Percentiles rank a stretch among this genome's conserved stretches.
Conservation (phyloP, 2,329 filamentous ascomycete genomes). For the Trichoderma hamatum region DNA sequence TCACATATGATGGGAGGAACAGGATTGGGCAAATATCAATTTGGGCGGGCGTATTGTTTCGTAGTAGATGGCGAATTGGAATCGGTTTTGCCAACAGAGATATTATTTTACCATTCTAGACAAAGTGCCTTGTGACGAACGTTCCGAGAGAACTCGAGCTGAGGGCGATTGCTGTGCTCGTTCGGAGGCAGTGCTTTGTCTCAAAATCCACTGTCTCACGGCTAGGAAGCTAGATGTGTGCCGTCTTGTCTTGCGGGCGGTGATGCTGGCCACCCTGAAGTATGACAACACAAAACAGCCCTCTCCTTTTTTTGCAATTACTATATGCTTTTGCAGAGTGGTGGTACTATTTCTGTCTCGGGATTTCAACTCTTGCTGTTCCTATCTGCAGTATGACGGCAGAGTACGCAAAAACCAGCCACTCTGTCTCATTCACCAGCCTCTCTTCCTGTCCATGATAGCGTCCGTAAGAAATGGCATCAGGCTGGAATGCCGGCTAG, state of each 20-base stretch:
- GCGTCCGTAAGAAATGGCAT: not conserved
- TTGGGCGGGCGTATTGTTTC: not conserved
- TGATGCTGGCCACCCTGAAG: not conserved
- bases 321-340: not conserved
- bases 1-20: not conserved
- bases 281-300: not conserved
- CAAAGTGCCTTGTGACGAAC: not conserved
- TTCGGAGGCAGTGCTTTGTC: conserved; percentile 21
- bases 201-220: conserved; percentile 10
- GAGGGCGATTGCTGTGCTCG: not conserved
- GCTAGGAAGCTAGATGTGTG: not conserved
- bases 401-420: not conserved
- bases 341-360: not conserved
- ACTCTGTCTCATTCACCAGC: not conserved
- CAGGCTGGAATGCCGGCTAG: not conserved
- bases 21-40: not conserved
- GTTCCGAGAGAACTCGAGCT: not conserved
- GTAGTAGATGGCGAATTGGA: not conserved
- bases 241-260: not conserved
- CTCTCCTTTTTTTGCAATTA: not conserved
- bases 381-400: not conserved
- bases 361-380: not conserved
- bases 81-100: not conserved
- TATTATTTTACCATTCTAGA: not conserved
- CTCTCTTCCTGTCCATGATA: not conserved